Evolutionary conservation across 106 monocot species (phyloP), one percentile per base, ranked within the genome.

Genomic region (Posidonia australis): DNA sequence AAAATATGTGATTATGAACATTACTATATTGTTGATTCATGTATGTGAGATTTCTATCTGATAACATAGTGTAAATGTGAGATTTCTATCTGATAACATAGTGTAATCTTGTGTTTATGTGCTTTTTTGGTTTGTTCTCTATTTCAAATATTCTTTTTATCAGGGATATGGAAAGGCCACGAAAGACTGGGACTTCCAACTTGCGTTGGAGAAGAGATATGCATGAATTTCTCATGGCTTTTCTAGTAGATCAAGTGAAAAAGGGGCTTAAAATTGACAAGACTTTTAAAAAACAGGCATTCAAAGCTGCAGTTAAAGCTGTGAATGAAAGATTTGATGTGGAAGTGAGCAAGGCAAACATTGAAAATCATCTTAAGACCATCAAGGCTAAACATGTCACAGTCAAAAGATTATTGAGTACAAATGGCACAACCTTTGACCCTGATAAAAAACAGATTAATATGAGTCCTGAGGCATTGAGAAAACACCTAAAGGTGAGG

Each of bases 281-380:
- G 23, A 72, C 54, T 25, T 78, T 78, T 32, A 67, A 68, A 29
- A 78, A 66, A 55, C 53, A 60, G 41, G 78, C 72, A 46, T 61
- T 78, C 1, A 21, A 54, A 36, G 78, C 61, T 55, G 72, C 78
- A 13, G 67, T 72, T 17, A 43, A 52, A 53, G 78, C 78, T 63
- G 72, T 78, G 22, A 72, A 44, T 47, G 67, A 78, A 26, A 68
- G 67, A 54, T 78, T 78, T 56, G 58, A 67, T 28, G 25, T 78
- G 13, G 41, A 5, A 16, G 66, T 72, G 46, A 67, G 17, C 14
- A 53, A 67, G 42, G 48, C 67, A 18, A 72, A 78, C 46, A 67
- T 78, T 5, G 78, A 78, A 46, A 78, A 78, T 68, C 78, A 72
- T 49, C 11, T 78, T 43, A 67, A 66, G 71, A 78, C 78, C 1